A percentile compares a stretch with the other conserved stretches of the same genome.
Conservation (phyloP, 768 basidiomycete genomes). For the Pleurotus salmoneostramineus region DNA sequence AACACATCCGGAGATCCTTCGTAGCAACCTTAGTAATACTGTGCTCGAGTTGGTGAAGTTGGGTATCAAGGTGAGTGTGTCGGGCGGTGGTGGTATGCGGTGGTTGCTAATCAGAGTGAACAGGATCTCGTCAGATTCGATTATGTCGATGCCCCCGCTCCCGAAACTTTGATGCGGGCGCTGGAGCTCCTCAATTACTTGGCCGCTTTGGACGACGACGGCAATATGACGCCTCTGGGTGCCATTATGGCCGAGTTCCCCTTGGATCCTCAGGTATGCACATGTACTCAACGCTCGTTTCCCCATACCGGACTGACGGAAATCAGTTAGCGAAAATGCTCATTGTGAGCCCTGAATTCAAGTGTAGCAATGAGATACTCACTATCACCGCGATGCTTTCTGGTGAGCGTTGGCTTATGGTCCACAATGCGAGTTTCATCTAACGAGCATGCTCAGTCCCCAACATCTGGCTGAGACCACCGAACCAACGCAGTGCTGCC, state of each 20-base stretch:
- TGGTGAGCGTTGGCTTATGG: conserved; percentile 39
- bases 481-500: conserved; percentile 83
- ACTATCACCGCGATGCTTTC: conserved; percentile 97
- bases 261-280: conserved; percentile 86
- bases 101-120: not conserved
- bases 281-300: not conserved
- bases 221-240: conserved; percentile 83
- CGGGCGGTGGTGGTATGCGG: not conserved
- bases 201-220: conserved; percentile 91
- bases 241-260: conserved; percentile 97
- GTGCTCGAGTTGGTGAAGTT: conserved; percentile 93
- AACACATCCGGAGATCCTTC: conserved; percentile 93
- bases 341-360: conserved; percentile 91
- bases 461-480: conserved; percentile 92
- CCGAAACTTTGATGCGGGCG: conserved; percentile 96
- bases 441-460: conserved; percentile 45
- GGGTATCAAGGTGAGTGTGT: conserved; percentile 67
- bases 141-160: conserved; percentile 91
- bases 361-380: conserved; percentile 93
- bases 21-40: conserved; percentile 90
- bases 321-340: conserved; percentile 90
- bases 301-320: not conserved
- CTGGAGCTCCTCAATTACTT: conserved; percentile 92
- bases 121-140: conserved; percentile 85
- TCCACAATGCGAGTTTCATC: not conserved